phyloP scores from a whole-genome alignment of 192 early-diverging fungal species.

The Lobosporangium transversale region DNA sequence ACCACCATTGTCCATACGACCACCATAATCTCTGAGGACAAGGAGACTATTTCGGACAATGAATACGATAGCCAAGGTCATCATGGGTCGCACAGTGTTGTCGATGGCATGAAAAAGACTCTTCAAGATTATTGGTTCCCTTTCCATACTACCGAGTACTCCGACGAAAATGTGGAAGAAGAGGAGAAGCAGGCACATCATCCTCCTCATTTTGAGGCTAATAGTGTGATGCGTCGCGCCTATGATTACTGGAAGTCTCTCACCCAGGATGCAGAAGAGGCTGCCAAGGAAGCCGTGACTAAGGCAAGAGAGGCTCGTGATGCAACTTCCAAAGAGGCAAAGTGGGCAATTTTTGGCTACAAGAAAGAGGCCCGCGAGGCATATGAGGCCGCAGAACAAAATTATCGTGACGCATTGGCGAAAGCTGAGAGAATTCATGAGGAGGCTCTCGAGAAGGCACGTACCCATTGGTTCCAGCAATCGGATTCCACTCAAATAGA shows the following conservation, averaged over 20 bases:
- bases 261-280: conserved; percentile 30
- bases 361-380: conserved; percentile 41
- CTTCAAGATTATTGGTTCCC: conserved; percentile 46
- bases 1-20: conserved; percentile 42
- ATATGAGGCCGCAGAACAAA: conserved; percentile 34
- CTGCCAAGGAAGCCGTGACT: conserved; percentile 25
- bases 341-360: conserved; percentile 49
- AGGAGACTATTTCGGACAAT: conserved; percentile 14
- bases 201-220: conserved; percentile 1
- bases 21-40: conserved; percentile 41
- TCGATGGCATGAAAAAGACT: conserved; percentile 27
- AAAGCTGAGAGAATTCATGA: conserved; percentile 37
- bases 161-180: not conserved
- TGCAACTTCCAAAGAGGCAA: conserved; percentile 35
- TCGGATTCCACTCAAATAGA: conserved; percentile 30
- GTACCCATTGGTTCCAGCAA: conserved; percentile 42
- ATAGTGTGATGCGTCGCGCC: conserved; percentile 32
- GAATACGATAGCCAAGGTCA: not conserved
- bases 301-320: conserved; percentile 33
- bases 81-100: not conserved
- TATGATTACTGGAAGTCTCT: conserved; percentile 46
- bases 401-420: conserved; percentile 24
- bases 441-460: conserved; percentile 31
- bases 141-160: not conserved
- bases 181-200: not conserved